Evolutionary conservation across 441 rosid species (phyloP), one percentile per base, ranked within the genome.

Genomic region (Oxalis stricta): DNA sequence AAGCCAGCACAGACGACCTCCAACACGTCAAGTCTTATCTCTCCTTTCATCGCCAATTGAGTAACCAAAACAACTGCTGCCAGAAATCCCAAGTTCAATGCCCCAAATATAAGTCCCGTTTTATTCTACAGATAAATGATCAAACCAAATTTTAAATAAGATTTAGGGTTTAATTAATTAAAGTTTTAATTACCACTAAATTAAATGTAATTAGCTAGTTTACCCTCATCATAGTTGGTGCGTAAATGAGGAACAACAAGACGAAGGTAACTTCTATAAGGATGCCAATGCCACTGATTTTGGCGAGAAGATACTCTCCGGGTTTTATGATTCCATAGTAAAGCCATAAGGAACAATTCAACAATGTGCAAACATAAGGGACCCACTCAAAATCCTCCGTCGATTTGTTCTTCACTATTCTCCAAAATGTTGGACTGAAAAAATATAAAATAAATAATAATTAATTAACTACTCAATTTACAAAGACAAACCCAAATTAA

Each of bases 301-400:
- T 84, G 43, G 91, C 72, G 3, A 88, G 80, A 38, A 88, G 65
- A 30, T 54, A 46, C 13, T 57, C 77, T 35, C 80, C 77, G 1
- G 93, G 82, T 53, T 73, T 84, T 23, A 62, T 75, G 15, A 73
- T 58, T 10, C 97, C 95, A 39, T 84, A 84, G 53, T 82, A 88
- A 24, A 83, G 77, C 95, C 95, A 88, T 21, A 79, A 48, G 10
- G 74, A 69, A 20, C 83, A 56, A 42, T 52, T 66, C 32, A 88
- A 38, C 53, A 88, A 50, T 24, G 82, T 77, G 58, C 91, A 79
- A 8, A 84, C 26, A 55, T 79, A 88, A 0, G 97, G 97, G 34
- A 84, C 65, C 58, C 85, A 70, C 58, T 79, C 78, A 38, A 75
- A 84, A 0, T 79, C 72, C 56, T 79, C 87, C 0, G 97, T 82